Conservation (phyloP, 1,284 basidiomycete species). For the Marasmius oreades region DNA sequence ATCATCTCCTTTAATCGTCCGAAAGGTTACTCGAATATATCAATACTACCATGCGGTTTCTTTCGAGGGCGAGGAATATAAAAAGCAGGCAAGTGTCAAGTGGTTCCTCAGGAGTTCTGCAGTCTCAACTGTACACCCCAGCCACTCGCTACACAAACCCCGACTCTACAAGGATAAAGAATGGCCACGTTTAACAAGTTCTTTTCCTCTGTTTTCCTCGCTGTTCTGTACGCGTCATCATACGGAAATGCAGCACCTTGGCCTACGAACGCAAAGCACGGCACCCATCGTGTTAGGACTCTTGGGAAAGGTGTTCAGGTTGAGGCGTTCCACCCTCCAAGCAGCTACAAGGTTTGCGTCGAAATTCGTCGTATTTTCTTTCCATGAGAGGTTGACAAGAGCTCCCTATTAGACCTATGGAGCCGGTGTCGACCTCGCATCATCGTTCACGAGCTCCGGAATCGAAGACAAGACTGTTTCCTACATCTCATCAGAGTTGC, state of each 20-base stretch:
- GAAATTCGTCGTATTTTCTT: conserved; percentile 1
- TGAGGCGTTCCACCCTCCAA: conserved; percentile 37
- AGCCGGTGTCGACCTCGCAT: conserved; percentile 35
- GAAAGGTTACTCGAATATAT: too few relatives aligned
- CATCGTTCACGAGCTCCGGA: conserved; percentile 24
- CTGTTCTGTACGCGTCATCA: conserved; percentile 19
- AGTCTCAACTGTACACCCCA: too few relatives aligned
- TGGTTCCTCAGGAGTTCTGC: too few relatives aligned
- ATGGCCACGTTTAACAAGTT: conserved; percentile 21
- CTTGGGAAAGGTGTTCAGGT: conserved; percentile 29
- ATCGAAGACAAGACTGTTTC: conserved; percentile 31
- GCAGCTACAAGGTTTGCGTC: conserved; percentile 34
- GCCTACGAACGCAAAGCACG: conserved; percentile 7
- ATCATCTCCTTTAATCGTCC: too few relatives aligned
- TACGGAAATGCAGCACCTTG: conserved; percentile 16
- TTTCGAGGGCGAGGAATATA: too few relatives aligned
- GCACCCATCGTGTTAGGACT: conserved; percentile 22
- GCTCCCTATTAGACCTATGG: conserved; percentile 36
- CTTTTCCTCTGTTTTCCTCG: conserved; percentile 19
- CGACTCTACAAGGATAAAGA: background rate
- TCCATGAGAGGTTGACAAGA: background rate
- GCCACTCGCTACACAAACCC: too few relatives aligned
- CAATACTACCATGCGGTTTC: too few relatives aligned
- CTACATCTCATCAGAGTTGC: conserved; percentile 32
- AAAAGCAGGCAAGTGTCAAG: background rate